phyloP scores from a whole-genome alignment of 2,329 filamentous ascomycete genomes.

The Xenosphaeropsis pyriputrescens region DNA sequence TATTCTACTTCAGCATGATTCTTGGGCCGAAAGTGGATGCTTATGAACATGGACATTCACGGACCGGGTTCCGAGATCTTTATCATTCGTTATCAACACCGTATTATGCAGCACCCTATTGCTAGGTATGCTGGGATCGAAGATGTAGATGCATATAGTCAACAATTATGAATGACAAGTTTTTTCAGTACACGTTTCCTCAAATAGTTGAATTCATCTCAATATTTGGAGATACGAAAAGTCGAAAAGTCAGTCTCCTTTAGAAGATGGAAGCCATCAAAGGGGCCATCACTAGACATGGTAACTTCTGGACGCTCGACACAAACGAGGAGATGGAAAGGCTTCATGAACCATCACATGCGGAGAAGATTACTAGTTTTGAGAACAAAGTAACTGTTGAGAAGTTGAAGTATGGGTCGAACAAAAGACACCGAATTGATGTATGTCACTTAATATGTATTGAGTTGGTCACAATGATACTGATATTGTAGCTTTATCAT shows the following conservation, averaged over 20 bases:
- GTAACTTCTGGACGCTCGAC: background rate
- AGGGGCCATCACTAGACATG: conserved; percentile 1
- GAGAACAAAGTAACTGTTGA: background rate
- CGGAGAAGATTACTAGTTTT: background rate
- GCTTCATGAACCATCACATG: background rate
- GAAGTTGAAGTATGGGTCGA: background rate
- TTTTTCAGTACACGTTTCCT: too few species aligned
- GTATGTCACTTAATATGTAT: background rate
- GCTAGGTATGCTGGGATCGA: too few species aligned
- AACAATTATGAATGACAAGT: too few species aligned
- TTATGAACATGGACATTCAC: too few species aligned
- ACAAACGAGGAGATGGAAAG: conserved; percentile 1
- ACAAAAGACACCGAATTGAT: conserved; percentile 1
- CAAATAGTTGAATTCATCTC: too few species aligned
- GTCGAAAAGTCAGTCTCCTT: background rate
- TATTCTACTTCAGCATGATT: too few species aligned
- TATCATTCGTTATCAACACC: too few species aligned
- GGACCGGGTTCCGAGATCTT: too few species aligned
- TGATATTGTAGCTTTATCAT: background rate
- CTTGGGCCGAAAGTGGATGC: too few species aligned
- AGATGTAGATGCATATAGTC: too few species aligned
- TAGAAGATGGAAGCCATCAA: background rate
- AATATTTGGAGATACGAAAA: too few species aligned
- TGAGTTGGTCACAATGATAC: background rate
- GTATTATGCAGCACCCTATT: too few species aligned